Percentiles rank a stretch among this genome's conserved stretches.
Evolutionary conservation across 495 filamentous ascomycete genomes (phyloP).

Genomic region (Symbiotaphrina buchneri): DNA sequence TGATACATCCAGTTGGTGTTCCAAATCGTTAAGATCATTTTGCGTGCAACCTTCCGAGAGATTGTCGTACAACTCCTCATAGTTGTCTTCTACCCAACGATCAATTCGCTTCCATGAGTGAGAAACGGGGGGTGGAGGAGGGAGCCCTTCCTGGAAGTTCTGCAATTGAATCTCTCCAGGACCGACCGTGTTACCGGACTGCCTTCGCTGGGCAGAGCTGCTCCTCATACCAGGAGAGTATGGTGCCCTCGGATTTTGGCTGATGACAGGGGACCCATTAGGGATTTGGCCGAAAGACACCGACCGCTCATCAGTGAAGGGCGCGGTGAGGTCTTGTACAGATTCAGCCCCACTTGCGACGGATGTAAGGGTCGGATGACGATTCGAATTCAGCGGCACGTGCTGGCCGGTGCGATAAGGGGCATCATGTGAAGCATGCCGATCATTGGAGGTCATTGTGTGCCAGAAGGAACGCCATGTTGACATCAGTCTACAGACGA

Average conservation of each 20-base stretch:
- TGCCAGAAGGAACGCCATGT: slow-evolving; percentile 79
- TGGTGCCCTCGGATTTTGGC: slow-evolving; percentile 35
- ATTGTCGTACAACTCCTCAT: slow-evolving; percentile 83
- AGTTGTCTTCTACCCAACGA: slow-evolving; percentile 82
- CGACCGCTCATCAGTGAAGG: slow-evolving; percentile 48
- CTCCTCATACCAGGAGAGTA: slow-evolving; percentile 88
- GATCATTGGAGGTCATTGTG: slow-evolving; percentile 64
- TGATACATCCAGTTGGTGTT: slow-evolving; percentile 88
- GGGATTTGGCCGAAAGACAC: slow-evolving; percentile 20
- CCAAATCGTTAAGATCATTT: slow-evolving; percentile 92
- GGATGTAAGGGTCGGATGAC: slow-evolving; percentile 51
- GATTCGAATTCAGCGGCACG: slow-evolving; percentile 50
- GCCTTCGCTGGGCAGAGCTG: slow-evolving; percentile 22
- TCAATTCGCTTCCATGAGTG: slow-evolving; percentile 94
- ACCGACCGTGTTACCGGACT: background rate
- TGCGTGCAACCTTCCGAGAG: slow-evolving; percentile 73
- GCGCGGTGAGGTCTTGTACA: slow-evolving; percentile 44
- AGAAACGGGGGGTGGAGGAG: slow-evolving; percentile 64
- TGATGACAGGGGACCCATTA: slow-evolving; percentile 32
- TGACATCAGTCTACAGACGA: too few relatives aligned
- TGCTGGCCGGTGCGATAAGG: slow-evolving; percentile 67
- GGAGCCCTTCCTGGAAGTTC: slow-evolving; percentile 76
- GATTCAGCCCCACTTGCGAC: slow-evolving; percentile 59
- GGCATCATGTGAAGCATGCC: slow-evolving; percentile 68
- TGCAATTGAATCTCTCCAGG: slow-evolving; percentile 75